A percentile compares a stretch with the other conserved stretches of the same genome.
Evolutionary conservation across 345 rosid genomes (phyloP).

Genomic region (Passiflora organensis): DNA sequence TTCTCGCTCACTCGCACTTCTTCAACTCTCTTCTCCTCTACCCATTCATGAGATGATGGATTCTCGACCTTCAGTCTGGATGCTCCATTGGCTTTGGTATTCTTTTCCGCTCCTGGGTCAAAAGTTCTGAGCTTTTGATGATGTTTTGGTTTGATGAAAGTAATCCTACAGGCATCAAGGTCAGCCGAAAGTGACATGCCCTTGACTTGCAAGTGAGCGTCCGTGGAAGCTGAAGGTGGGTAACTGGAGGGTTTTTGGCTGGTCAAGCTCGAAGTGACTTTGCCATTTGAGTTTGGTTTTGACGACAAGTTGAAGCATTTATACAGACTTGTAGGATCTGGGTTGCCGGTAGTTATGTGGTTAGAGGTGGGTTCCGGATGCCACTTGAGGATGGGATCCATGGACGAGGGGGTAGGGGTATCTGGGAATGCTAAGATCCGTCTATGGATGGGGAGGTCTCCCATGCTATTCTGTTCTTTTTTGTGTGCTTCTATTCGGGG

Average conservation of each 20-base stretch:
- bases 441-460: slow-evolving; percentile 28
- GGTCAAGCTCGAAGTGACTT: neutral
- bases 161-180: slow-evolving; percentile 32
- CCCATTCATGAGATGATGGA: slow-evolving; percentile 1
- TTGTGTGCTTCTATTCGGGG: neutral
- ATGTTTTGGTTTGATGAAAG: slow-evolving; percentile 17
- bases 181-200: slow-evolving; percentile 48
- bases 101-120: slow-evolving; percentile 10
- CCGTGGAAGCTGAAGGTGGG: slow-evolving; percentile 15
- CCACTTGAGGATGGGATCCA: slow-evolving; percentile 34
- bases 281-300: slow-evolving; percentile 19
- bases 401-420: slow-evolving; percentile 13
- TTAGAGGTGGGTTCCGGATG: slow-evolving; percentile 10
- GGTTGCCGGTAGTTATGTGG: slow-evolving; percentile 13
- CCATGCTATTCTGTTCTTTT: slow-evolving; percentile 22
- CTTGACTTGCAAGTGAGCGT: slow-evolving; percentile 45
- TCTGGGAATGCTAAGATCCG: slow-evolving; percentile 28
- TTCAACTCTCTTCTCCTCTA: slow-evolving; percentile 16
- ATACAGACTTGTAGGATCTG: slow-evolving; percentile 3
- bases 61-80: slow-evolving; percentile 20
- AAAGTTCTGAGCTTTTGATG: slow-evolving; percentile 11
- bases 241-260: slow-evolving; percentile 22
- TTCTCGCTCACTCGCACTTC: slow-evolving; percentile 6
- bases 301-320: slow-evolving; percentile 10
- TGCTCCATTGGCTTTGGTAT: slow-evolving; percentile 7